Conservation (phyloP, 148 eudicot genomes). For the Selenicereus undatus region DNA sequence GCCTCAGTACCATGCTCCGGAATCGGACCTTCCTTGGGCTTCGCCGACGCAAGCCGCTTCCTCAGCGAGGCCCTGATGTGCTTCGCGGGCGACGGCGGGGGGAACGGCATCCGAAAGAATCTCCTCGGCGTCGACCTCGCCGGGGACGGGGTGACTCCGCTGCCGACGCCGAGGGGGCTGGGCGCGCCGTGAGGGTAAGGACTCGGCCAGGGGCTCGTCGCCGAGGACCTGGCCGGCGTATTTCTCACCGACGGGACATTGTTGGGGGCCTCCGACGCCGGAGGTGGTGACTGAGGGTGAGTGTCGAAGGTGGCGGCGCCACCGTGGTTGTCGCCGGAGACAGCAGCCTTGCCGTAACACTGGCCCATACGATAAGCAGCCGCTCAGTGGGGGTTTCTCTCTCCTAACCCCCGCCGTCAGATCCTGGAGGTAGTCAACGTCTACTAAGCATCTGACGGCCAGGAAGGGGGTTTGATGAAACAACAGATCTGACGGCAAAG, state of each 20-base stretch:
- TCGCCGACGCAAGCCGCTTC: conserved; percentile 44
- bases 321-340: conserved; percentile 30
- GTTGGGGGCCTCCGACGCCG: conserved; percentile 33
- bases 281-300: conserved; percentile 46
- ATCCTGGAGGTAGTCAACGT: conserved; percentile 23
- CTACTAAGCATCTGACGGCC: conserved; percentile 22
- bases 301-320: conserved; percentile 10
- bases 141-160: conserved; percentile 67
- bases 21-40: conserved; percentile 46
- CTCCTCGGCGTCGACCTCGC: conserved; percentile 69
- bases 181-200: conserved; percentile 52
- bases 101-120: conserved; percentile 52
- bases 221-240: conserved; percentile 43
- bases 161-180: conserved; percentile 34
- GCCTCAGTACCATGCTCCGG: conserved; percentile 39
- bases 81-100: conserved; percentile 76
- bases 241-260: conserved; percentile 29
- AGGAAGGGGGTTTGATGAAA: background rate
- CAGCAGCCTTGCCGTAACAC: conserved; percentile 65
- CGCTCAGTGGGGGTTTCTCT: background rate
- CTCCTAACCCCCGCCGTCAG: conserved; percentile 17
- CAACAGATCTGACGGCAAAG: conserved; percentile 12
- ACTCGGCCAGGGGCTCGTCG: conserved; percentile 59
- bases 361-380: conserved; percentile 49
- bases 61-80: conserved; percentile 62